Base-by-base conservation (phyloP, 768 basidiomycete genomes). In the Gelatoporia subvermispora region DNA sequence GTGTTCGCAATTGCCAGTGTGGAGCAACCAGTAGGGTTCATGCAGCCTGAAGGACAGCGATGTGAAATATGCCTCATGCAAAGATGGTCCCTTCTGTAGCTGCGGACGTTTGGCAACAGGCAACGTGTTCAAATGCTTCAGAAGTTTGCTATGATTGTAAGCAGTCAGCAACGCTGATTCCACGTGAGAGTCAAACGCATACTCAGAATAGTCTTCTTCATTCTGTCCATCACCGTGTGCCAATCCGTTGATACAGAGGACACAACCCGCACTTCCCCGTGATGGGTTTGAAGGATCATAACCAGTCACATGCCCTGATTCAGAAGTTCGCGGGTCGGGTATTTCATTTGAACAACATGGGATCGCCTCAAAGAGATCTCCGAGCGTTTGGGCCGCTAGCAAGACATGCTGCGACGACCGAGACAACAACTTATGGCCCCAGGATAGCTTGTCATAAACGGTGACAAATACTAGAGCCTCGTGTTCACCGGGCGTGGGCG, bases 1-100 rank as follows among this genome's bases (percentile, higher is more conserved):
- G 59, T 93, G 90, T 56, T 91, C 88, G 59, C 90, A 93, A 56
- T 79, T 84, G 28, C 89, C 90, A 46, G 77, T 75, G 58, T 93
- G 90, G 16, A 91, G 68, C 47, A 92, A 68, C 81, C 85, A 89
- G 55, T 93, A 92, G 0, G 91, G 91, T 57, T 85, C 74, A 55
- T 87, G 77, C 34, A 88, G 63, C 25, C 82, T 76, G 18, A 91
- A 63, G 3, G 71, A 66, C 20, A 92, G 73, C 1, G 79, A 75
- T 1, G 70, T 64, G 35, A 91, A 67, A 8, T 60, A 47, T 8
- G 78, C 79, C 46, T 80, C 71, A 45, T 68, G 59, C 59, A 84
- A 69, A 3, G 74, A 57, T 8, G 45, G 13, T 70, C 76, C 57
- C 71, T 76, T 47, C 49, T 64, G 16, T 74, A 64, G 20, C 39